These are phyloP conservation scores for Pneumocystis oryctolagi DNA, from an alignment of 1,139 yeast species.

Conservation along the genomic window DNA sequence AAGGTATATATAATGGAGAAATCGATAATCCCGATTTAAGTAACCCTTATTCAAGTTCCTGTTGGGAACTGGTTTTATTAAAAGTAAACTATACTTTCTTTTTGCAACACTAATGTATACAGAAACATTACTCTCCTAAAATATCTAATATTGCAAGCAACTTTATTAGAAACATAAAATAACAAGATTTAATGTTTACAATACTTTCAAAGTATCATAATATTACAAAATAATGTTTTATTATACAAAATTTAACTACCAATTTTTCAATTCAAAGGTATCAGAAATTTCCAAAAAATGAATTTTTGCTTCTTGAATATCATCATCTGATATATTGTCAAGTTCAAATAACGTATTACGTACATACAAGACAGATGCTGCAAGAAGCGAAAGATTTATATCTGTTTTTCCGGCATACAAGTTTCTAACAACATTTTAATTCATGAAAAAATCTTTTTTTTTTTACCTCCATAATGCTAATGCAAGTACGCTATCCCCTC, in stretches of 20 bases:
- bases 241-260: neutral
- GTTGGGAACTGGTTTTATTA: slow-evolving; percentile 73
- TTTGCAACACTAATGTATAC: slow-evolving; percentile 51
- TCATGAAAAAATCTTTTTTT: slow-evolving; percentile 10
- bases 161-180: neutral
- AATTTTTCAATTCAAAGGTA: neutral
- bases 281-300: neutral
- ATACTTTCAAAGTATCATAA: neutral
- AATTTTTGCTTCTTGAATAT: slow-evolving; percentile 35
- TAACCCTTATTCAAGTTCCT: slow-evolving; percentile 73
- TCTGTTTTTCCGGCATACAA: slow-evolving; percentile 74
- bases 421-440: slow-evolving; percentile 50
- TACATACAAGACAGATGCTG: slow-evolving; percentile 73
- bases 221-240: neutral
- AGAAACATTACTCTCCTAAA: neutral
- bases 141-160: neutral
- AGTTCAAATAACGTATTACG: slow-evolving; percentile 79
- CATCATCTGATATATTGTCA: slow-evolving; percentile 73
- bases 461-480: slow-evolving; percentile 44
- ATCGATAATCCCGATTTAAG: slow-evolving; percentile 56
- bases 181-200: neutral
- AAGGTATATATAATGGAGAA: slow-evolving; percentile 57
- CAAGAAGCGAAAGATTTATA: slow-evolving; percentile 69
- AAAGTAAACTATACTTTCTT: slow-evolving; percentile 46
- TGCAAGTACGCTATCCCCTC: slow-evolving; percentile 68